phyloP scores from a whole-genome alignment of 2,329 filamentous ascomycete species.

The Penicillium sp. region DNA sequence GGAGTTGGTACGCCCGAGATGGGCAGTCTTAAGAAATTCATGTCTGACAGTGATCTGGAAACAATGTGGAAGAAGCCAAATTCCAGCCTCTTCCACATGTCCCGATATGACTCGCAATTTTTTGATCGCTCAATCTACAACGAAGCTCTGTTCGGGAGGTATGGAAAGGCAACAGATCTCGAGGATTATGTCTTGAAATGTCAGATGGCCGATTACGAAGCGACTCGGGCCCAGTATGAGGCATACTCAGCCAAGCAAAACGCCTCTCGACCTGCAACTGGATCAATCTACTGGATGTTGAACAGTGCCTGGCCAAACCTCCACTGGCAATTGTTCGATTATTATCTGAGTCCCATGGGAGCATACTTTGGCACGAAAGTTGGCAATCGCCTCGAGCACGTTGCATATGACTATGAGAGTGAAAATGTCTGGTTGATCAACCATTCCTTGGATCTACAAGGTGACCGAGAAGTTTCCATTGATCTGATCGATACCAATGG shows the following conservation, averaged over 20 bases:
- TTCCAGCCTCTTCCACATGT: slow-evolving; percentile 66
- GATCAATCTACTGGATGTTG: slow-evolving; percentile 71
- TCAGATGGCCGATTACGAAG: slow-evolving; percentile 70
- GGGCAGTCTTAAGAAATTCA: slow-evolving; percentile 59
- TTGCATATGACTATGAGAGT: slow-evolving; percentile 61
- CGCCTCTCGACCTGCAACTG: slow-evolving; percentile 61
- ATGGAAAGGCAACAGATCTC: slow-evolving; percentile 59
- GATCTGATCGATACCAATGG: slow-evolving; percentile 60
- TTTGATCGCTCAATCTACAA: slow-evolving; percentile 65
- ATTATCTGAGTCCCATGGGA: slow-evolving; percentile 64
- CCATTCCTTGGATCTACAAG: slow-evolving; percentile 51
- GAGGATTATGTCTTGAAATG: slow-evolving; percentile 66
- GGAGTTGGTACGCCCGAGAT: slow-evolving; percentile 68
- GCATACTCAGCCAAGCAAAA: slow-evolving; percentile 61
- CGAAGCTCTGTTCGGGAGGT: slow-evolving; percentile 57
- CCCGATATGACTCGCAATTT: slow-evolving; percentile 61
- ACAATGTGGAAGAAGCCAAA: slow-evolving; percentile 63
- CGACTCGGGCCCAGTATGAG: slow-evolving; percentile 65
- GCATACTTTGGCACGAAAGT: slow-evolving; percentile 66
- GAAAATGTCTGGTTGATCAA: slow-evolving; percentile 61
- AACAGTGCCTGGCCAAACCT: slow-evolving; percentile 69
- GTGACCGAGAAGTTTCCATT: slow-evolving; percentile 53
- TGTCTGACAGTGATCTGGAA: slow-evolving; percentile 58
- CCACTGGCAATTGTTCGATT: slow-evolving; percentile 71
- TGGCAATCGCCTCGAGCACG: slow-evolving; percentile 58